Conservation (phyloP, 495 filamentous ascomycete genomes). For the Penicillium lagena region DNA sequence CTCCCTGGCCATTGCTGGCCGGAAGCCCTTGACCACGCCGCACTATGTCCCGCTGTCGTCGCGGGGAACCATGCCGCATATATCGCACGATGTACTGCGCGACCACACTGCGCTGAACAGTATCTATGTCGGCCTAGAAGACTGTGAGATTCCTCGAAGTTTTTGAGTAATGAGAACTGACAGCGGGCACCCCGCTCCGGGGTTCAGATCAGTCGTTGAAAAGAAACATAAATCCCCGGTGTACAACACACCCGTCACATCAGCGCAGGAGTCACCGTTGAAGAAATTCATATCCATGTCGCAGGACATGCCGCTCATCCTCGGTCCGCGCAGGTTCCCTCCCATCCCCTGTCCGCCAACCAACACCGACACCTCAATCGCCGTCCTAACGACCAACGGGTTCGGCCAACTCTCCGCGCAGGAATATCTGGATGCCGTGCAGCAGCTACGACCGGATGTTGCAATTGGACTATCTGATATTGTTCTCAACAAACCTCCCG, state of each 20-base stretch:
- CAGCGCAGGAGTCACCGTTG: slow-evolving; percentile 44
- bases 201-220: slow-evolving; percentile 65
- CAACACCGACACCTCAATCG: slow-evolving; percentile 67
- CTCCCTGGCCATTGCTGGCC: slow-evolving; percentile 50
- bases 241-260: slow-evolving; percentile 34
- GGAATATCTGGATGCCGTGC: slow-evolving; percentile 59
- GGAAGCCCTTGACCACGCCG: slow-evolving; percentile 61
- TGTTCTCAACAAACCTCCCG: slow-evolving; percentile 49
- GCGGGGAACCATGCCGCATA: slow-evolving; percentile 75
- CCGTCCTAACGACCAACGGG: slow-evolving; percentile 76
- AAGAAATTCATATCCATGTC: slow-evolving; percentile 65
- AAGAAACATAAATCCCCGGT: slow-evolving; percentile 43
- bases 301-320: slow-evolving; percentile 53
- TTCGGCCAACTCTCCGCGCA: slow-evolving; percentile 62
- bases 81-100: slow-evolving; percentile 75
- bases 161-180: slow-evolving; percentile 7
- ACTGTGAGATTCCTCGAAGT: slow-evolving; percentile 56
- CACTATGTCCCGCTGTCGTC: slow-evolving; percentile 75
- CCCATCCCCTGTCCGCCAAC: slow-evolving; percentile 64
- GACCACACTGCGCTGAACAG: slow-evolving; percentile 59
- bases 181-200: slow-evolving; percentile 21
- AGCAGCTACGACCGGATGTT: slow-evolving; percentile 70
- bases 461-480: slow-evolving; percentile 74
- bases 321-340: slow-evolving; percentile 73
- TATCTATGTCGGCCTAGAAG: slow-evolving; percentile 80